Evolutionary conservation across 2,329 filamentous ascomycete genomes (phyloP), one percentile per base, ranked within the genome.

Genomic region (Sporothrix protearum): DNA sequence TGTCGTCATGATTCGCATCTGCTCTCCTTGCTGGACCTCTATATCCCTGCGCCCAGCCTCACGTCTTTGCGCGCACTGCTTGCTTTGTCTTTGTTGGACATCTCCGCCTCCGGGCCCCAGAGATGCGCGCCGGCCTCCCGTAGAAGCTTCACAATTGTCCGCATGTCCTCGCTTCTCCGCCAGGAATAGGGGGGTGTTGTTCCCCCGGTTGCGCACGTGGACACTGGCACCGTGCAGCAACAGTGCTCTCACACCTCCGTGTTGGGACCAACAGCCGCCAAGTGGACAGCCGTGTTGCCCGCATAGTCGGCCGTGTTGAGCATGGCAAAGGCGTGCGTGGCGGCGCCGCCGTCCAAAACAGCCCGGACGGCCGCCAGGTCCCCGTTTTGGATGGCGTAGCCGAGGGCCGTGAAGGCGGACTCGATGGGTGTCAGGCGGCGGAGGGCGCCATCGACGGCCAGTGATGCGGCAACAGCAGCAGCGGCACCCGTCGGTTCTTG

Each of bases 221-320:
- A 92, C 89, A 76, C 88, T 89, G n/a, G 88, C 88, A 8, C 89
- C 89, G 25, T 85, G 82, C 55, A 82, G 82, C 14, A 92, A 82
- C 63, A 92, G 80, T 76, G 88, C 86, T 30, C 84, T 81, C 76
- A 91, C 80, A 91, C 84, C n/a, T 83, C 82, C 0, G 82, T 80
- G 72, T 85, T 83, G 22, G 87, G 83, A 1, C 84, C 83, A 5
- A 88, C 84, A 39, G 87, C 85, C 1, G 87, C 87, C 2, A 89
- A 83, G 76, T 89, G 87, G 49, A 88, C 80, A 3, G 84, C 85
- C 33, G 92, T 95, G 81, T 95, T 96, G 63, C 92, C 92, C 25
- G 91, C 91, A 78, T 95, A 95, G 81, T 96, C 92, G 39, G 88
- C 87, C 74, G 90, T 89, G 77, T 92, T 92, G 59, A 96, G 84